Base-by-base conservation (phyloP, 1,284 basidiomycete species). In the Fistulinella cinereoalba region DNA sequence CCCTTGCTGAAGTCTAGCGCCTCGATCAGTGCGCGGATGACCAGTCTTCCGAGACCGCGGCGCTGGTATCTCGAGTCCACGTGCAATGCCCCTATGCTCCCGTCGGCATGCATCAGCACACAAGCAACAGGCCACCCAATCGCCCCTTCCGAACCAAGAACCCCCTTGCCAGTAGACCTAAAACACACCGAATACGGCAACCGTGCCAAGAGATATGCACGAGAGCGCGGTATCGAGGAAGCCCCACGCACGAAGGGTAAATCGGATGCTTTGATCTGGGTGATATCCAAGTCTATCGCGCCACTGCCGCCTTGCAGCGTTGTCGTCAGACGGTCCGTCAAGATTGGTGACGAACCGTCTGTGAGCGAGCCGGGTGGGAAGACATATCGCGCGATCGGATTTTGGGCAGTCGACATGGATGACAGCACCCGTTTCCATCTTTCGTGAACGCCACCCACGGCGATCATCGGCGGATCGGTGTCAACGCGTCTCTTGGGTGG, bases 101-200 rank as follows among this genome's bases (percentile, higher is more conserved):
- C 56, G 12, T 56, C 62, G 6, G 47, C 37, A 47, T 59, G 54
- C 38, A 61, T 44, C 36, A 62, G 18, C 19, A 25, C 53, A 38
- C 53, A 54, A 16, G 50, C 55, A 3, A 55, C 43, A 13, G 41
- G 49, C 10, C 28, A 38, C 21, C 37, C 25, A 11, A 11, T 6
- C 25, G 6, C 38, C 4, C 13, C 41, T 7, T 41, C 41, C 23
- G 16, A 13, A 21, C 21, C 31, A 10, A 1, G 19, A 9, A 12
- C 16, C 4, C 16, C 38, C 6, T 22, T 6, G 10, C 13, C 7
- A 15, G 23, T 37, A 10, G 31, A 37, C 25, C 55, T 40, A 47
- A 62, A 37, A 25, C 59, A 63, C 22, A 65, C 54, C 1, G 51
- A 63, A 19, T 43, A 48, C 21, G 49, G 44, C 27, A 40, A 44